Percentiles rank a stretch among this genome's conserved stretches.
These are phyloP conservation scores for Pseudocercospora fuligena DNA, from an alignment of 2,329 filamentous ascomycete genomes.

Conservation along the genomic window DNA sequence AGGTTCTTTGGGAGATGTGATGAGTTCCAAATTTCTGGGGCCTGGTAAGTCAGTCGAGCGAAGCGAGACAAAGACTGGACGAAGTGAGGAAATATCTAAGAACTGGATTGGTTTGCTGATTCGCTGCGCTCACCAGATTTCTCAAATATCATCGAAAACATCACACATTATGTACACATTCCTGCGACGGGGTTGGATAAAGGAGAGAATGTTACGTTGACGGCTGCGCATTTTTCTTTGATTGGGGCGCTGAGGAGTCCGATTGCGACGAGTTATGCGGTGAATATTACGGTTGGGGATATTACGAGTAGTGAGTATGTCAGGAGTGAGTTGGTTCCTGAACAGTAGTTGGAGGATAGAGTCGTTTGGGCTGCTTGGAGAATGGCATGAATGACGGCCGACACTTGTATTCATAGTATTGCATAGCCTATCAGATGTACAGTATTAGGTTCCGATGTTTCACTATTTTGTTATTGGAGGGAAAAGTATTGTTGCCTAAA, in stretches of 20 bases:
- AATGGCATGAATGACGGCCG: not conserved
- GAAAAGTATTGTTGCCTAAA: not conserved
- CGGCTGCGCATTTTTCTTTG: slow-evolving; percentile 28
- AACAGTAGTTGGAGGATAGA: not conserved
- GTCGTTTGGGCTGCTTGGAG: too few relatives aligned
- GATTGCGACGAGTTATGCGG: slow-evolving; percentile 19
- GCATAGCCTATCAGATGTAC: not conserved
- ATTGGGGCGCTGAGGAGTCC: slow-evolving; percentile 20
- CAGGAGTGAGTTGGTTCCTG: slow-evolving; percentile 7
- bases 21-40: slow-evolving; percentile 24
- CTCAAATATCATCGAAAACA: slow-evolving; percentile 26
- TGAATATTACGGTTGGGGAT: slow-evolving; percentile 30
- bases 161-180: slow-evolving; percentile 30
- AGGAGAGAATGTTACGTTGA: slow-evolving; percentile 15
- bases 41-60: slow-evolving; percentile 20
- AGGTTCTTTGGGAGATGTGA: slow-evolving; percentile 18
- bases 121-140: slow-evolving; percentile 16
- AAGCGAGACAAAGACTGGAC: not conserved
- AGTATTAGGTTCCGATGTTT: not conserved
- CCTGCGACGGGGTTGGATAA: slow-evolving; percentile 18
- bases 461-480: not conserved
- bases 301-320: slow-evolving; percentile 23
- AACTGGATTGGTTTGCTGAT: not conserved
- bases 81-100: too few relatives aligned
- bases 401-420: not conserved